Conservation (phyloP, 768 basidiomycete genomes). For the Naematelia aurantialba region DNA sequence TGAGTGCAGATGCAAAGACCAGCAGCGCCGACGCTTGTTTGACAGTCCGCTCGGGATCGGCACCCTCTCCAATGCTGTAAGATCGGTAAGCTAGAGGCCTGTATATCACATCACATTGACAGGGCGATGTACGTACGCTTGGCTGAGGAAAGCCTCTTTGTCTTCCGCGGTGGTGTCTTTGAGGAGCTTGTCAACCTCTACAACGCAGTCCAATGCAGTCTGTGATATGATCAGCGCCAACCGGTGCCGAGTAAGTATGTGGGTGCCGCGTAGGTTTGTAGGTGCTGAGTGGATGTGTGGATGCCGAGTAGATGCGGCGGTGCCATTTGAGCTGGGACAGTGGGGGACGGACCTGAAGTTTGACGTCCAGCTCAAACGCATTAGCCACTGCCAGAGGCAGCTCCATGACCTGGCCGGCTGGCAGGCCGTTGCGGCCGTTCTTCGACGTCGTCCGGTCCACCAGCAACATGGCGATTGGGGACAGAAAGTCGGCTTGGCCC, state of each 20-base stretch:
- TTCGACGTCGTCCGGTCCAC: constrained; percentile 72
- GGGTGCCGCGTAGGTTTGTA: no score
- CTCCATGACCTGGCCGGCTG: constrained; percentile 61
- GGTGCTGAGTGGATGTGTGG: no score
- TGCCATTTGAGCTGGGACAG: no score
- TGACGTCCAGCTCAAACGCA: constrained; percentile 35
- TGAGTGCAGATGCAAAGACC: constrained; percentile 54
- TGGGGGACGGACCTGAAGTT: background rate
- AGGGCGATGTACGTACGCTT: background rate
- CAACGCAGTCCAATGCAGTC: background rate
- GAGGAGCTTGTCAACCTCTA: background rate
- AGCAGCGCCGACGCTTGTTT: constrained; percentile 68
- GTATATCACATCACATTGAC: background rate
- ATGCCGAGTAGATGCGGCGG: no score
- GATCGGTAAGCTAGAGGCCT: no score
- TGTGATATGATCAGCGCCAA: background rate
- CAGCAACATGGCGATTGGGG: constrained; percentile 77
- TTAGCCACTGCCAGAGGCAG: constrained; percentile 61
- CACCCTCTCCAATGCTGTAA: constrained; percentile 24
- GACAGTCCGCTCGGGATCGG: constrained; percentile 20
- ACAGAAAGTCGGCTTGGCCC: constrained; percentile 72
- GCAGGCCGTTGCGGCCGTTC: constrained; percentile 57
- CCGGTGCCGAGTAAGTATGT: background rate
- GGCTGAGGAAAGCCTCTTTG: background rate
- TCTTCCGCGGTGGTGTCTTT: background rate